A percentile compares a stretch with the other conserved stretches of the same genome.
Evolutionary conservation across 306 rosid genomes (phyloP).

Genomic region (Vigna reflexopilosa): DNA sequence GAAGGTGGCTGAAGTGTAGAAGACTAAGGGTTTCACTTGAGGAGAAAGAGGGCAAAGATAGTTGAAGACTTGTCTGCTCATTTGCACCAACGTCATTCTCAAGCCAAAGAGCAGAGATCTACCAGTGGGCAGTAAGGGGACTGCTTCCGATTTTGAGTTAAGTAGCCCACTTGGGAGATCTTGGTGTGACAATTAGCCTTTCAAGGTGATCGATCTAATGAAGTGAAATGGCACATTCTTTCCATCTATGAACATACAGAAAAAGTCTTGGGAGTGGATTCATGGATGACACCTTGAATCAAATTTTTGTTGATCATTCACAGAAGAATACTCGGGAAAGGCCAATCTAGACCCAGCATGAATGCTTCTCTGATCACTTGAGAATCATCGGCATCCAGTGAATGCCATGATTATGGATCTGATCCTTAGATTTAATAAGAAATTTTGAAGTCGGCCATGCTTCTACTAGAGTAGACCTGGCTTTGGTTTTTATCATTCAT

Average conservation of each 20-base stretch:
- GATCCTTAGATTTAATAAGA: slow-evolving; percentile 6
- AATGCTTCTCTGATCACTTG: slow-evolving; percentile 34
- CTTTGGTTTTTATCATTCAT: slow-evolving; percentile 51
- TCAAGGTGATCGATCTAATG: slow-evolving; percentile 28
- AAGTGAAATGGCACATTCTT: slow-evolving; percentile 35
- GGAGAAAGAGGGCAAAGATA: slow-evolving; percentile 63
- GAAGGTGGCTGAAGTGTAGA: slow-evolving; percentile 82
- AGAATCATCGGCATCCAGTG: slow-evolving; percentile 45
- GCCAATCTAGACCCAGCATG: slow-evolving; percentile 37
- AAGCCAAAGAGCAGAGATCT: slow-evolving; percentile 46
- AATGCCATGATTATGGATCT: slow-evolving; percentile 29
- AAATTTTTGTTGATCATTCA: slow-evolving; percentile 32
- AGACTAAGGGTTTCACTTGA: slow-evolving; percentile 66
- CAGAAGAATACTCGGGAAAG: slow-evolving; percentile 39
- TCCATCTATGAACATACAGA: slow-evolving; percentile 31
- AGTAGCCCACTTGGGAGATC: slow-evolving; percentile 5
- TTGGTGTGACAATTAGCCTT: slow-evolving; percentile 39
- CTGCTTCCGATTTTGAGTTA: slow-evolving; percentile 36
- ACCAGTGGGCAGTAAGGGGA: slow-evolving; percentile 46
- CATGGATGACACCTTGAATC: slow-evolving; percentile 37
- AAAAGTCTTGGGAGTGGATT: slow-evolving; percentile 45
- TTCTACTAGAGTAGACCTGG: slow-evolving; percentile 45
- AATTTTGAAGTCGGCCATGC: slow-evolving; percentile 45
- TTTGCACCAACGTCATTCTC: slow-evolving; percentile 52
- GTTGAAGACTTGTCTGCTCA: slow-evolving; percentile 52